Evolutionary conservation across 164 flowering plant genomes (phyloP), one percentile per base, ranked within the genome.

Genomic region (Kalanchoe fedtschenkoi): DNA sequence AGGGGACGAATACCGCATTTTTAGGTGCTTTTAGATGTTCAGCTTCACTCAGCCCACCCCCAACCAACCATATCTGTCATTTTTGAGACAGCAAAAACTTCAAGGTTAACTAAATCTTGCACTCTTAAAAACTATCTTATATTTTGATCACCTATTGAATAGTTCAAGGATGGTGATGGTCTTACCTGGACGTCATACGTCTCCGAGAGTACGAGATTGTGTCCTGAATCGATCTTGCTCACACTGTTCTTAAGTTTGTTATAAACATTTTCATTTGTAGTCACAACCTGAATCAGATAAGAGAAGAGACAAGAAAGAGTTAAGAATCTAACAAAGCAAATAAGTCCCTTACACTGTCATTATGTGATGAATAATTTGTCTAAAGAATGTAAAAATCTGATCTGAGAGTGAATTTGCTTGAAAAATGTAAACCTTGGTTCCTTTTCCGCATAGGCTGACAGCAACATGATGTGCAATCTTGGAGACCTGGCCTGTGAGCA

Each of bases 1-100:
- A 77, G 0, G 91, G 91, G 51, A 83, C 72, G 68, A 86, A 81
- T 13, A 69, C 5, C 7, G 87, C 74, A 60, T 85, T 85, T 68
- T 75, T 77, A 29, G 74, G 56, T 54, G 84, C 84, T 59, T 69
- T 76, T 29, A 26, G 6, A 29, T 83, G 83, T 41, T 80, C 83
- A 37, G 65, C 65, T 24, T 74, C 67, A 3, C 19, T 71, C 35
- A 83, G n/a, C 39, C 75, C 83, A 65, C 80, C 79, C 57, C 83
- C 87, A 34, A 81, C 85, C 35, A 84, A 39, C 86, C 86, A 84
- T 68, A 44, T 72, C 86, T 79, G 59, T 46, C 35, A 43, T 16
- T n/a, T 21, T 33, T 21, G 6, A 58, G 4, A 17, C 1, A 33
- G 5, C 32, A 33, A 58, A 35, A 9, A 58, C n/a, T n/a, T 17